Base-by-base conservation (phyloP, 2,329 filamentous ascomycete genomes). In the Capronia coronata region DNA sequence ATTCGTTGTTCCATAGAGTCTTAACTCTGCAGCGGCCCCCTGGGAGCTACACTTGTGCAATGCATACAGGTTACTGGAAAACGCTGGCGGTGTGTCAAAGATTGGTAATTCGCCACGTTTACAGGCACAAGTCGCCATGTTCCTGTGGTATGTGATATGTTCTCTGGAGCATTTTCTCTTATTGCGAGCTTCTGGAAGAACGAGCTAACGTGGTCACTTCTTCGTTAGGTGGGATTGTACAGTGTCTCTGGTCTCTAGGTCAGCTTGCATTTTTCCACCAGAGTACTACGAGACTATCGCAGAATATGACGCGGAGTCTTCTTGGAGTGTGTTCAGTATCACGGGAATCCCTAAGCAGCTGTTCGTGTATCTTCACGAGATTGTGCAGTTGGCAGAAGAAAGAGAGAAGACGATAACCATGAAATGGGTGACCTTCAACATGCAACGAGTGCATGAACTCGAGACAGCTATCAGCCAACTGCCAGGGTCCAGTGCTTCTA, bases 261-360 rank as follows among this genome's bases (percentile, higher is more conserved):
- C 29, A 30, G 21, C 19, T 5, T 18, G 13, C 11, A 34, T 46
- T 8, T 39, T 46, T 14, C 44, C 44, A 9, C 40, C 39, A 10
- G 25, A 32, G 2, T 46, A 46, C 22, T 30, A 39, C 19, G 44
- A 53, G 13, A 35, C 51, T 2, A 32, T 53, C 9, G 39, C 49
- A 16, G 35, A 40, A 37, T 34, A 25, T 16, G 51, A 53, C 40
- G 46, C 43, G 8, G 43, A 43, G 3, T 46, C 47, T n/a, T 43
- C 46, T 3, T 53, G 51, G 51, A 47, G 46, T 16, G 49, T 53
- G 38, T 53, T 46, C 43, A 32, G 49, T 19, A 25, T 53, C 29
- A 53, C 49, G 23, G 51, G 51, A 14, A 49, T 46, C 34, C 51
- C 51, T 2, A 46, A 46, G 23, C 42, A 53, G 29, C 38, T 53